A percentile compares a stretch with the other conserved stretches of the same genome.
phyloP scores from a whole-genome alignment of 352 stramenopile genomes.

The Phytophthora crassamura region DNA sequence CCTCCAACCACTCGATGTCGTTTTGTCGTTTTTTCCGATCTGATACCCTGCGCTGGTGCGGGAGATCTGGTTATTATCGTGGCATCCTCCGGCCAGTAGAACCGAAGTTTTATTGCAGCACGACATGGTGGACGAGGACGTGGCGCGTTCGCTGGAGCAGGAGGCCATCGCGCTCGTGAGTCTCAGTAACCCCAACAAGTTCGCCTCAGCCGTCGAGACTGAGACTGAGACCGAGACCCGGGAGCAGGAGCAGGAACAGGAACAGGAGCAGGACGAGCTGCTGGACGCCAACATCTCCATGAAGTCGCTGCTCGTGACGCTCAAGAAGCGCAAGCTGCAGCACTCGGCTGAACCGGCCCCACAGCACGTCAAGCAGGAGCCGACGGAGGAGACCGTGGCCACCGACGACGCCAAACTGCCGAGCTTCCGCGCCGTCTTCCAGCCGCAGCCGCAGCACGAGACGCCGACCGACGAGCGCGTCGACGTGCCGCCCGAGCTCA shows the following conservation, averaged over 20 bases:
- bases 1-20: constrained; percentile 30
- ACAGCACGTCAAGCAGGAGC: constrained; percentile 3
- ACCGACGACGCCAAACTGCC: constrained; percentile 48
- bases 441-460: constrained; percentile 25
- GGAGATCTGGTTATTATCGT: no score
- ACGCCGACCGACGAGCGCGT: neutral
- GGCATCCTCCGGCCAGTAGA: constrained; percentile 24
- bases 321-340: constrained; percentile 68
- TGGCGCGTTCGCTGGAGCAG: constrained; percentile 56
- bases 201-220: no score
- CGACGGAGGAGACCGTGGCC: constrained; percentile 9
- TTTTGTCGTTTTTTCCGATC: no score
- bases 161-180: constrained; percentile 79
- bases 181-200: constrained; percentile 49
- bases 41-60: no score
- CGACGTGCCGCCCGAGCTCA: constrained; percentile 48
- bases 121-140: constrained; percentile 61
- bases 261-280: constrained; percentile 29
- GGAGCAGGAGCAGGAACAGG: constrained; percentile 13
- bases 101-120: constrained; percentile 15
- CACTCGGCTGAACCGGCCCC: constrained; percentile 4
- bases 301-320: constrained; percentile 69
- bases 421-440: constrained; percentile 74
- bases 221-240: no score
- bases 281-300: constrained; percentile 66